phyloP scores from a whole-genome alignment of 176 grass and related monocot species.

The Eragrostis curvula region DNA sequence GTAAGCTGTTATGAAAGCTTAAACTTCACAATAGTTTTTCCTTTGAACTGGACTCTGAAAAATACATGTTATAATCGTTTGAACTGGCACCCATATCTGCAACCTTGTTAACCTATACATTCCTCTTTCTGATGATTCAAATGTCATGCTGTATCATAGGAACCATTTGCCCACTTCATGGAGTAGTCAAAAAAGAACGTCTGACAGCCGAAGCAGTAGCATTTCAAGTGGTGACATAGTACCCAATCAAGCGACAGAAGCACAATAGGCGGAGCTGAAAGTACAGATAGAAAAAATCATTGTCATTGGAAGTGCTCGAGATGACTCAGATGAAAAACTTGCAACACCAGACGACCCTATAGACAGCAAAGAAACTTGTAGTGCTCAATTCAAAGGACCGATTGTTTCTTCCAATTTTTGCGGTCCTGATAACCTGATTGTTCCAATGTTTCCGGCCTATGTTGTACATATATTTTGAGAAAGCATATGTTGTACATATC shows the following conservation, averaged over 20 bases:
- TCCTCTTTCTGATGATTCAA: slow-evolving; percentile 51
- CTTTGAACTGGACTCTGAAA: slow-evolving; percentile 44
- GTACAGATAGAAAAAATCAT: slow-evolving; percentile 42
- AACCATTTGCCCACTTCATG: slow-evolving; percentile 47
- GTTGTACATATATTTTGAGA: no score
- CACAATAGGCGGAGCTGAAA: slow-evolving; percentile 43
- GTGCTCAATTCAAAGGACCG: slow-evolving; percentile 1
- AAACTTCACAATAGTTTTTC: slow-evolving; percentile 15
- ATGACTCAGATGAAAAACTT: slow-evolving; percentile 33
- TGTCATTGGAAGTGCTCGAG: slow-evolving; percentile 34
- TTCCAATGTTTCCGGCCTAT: no score
- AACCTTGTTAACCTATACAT: slow-evolving; percentile 70
- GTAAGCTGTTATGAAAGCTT: slow-evolving; percentile 57
- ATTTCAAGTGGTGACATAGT: slow-evolving; percentile 76
- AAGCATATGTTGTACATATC: no score
- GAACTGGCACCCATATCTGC: slow-evolving; percentile 71
- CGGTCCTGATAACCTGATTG: no score
- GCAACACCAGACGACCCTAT: slow-evolving; percentile 44
- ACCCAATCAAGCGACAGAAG: slow-evolving; percentile 68
- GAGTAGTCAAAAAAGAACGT: slow-evolving; percentile 55
- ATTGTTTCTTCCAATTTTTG: no score
- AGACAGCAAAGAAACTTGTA: slow-evolving; percentile 40
- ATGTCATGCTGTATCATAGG: slow-evolving; percentile 44
- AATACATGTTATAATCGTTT: slow-evolving; percentile 28
- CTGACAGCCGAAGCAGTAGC: slow-evolving; percentile 75